Base-by-base conservation (phyloP, 305 asterid genomes). In the Ilex paraguariensis region DNA sequence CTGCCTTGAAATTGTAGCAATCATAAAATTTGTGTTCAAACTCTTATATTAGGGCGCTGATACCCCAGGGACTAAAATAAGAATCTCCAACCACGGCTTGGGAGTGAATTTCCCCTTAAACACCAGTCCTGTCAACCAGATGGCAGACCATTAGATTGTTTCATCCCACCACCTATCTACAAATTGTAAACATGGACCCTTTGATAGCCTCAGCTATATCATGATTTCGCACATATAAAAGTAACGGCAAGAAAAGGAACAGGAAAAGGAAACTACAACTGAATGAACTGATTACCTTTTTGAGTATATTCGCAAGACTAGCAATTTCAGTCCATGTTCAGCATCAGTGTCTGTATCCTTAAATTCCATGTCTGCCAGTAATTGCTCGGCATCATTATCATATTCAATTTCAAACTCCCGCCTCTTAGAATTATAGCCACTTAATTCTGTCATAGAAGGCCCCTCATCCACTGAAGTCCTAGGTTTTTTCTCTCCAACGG, bases 311-410 rank as follows among this genome's bases (percentile, higher is more conserved):
- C 72, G 95, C 86, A 87, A 75, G 63, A 90, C 85, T 52, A 91
- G 82, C 67, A 93, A 74, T 75, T 93, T 90, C 77, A 90, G 75
- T 77, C 83, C 90, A 50, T 82, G 90, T 72, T 90, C 99, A 70
- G 95, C 85, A 42, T 84, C 80, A 64, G 90, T 81, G 74, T 93
- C 97, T 21, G 90, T 78, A 73, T 90, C 97, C 86, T 86, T 87
- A 79, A 93, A 93, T 76, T 93, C 99, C 97, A 93, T 90, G 72
- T 93, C 97, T 70, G 95, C 92, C 71, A 87, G 76, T 70, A 93
- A 81, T 84, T 84, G 96, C 84, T 93, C 99, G 70, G 99, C 97
- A 77, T 93, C 99, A 75, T 93, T 93, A 73, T 93, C 96, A 57
- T 87, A 90, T 79, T 93, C 99, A 73, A 86, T 70, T 70, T 90